A percentile compares a stretch with the other conserved stretches of the same genome.
These are phyloP conservation scores for Kregervanrija fluxuum DNA, from an alignment of 805 yeast species.

Conservation along the genomic window DNA sequence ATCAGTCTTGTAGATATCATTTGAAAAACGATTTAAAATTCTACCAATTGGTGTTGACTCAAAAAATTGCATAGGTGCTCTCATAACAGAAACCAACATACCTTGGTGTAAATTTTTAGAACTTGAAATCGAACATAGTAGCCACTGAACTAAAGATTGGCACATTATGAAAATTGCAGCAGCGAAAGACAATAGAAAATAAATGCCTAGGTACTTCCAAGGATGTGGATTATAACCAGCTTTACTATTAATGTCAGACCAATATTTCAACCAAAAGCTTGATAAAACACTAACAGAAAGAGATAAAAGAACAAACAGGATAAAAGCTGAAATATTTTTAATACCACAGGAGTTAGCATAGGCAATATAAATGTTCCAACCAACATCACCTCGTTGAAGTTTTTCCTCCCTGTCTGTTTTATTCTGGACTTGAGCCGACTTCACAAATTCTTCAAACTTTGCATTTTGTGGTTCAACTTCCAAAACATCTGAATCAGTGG, in stretches of 20 bases:
- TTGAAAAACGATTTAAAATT: slow-evolving; percentile 78
- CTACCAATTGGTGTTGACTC: slow-evolving; percentile 93
- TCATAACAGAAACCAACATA: slow-evolving; percentile 64
- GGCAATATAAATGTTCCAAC: slow-evolving; percentile 70
- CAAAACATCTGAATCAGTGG: slow-evolving; percentile 27
- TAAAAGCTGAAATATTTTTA: slow-evolving; percentile 49
- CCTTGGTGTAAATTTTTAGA: slow-evolving; percentile 62
- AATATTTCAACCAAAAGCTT: slow-evolving; percentile 86
- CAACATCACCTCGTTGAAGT: slow-evolving; percentile 85
- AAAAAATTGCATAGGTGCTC: slow-evolving; percentile 89
- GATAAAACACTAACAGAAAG: slow-evolving; percentile 56
- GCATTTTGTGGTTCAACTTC: slow-evolving; percentile 62
- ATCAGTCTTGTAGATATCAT: slow-evolving; percentile 80
- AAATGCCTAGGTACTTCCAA: slow-evolving; percentile 61
- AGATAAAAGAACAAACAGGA: slow-evolving; percentile 44
- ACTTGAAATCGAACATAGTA: slow-evolving; percentile 71
- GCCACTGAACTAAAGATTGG: slow-evolving; percentile 65
- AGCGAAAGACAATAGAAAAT: slow-evolving; percentile 62
- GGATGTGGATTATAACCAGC: slow-evolving; percentile 63
- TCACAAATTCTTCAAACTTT: slow-evolving; percentile 37
- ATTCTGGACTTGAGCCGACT: slow-evolving; percentile 24
- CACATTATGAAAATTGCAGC: slow-evolving; percentile 51
- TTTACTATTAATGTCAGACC: slow-evolving; percentile 82
- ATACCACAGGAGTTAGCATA: slow-evolving; percentile 84
- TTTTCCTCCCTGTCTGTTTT: slow-evolving; percentile 56